A percentile compares a stretch with the other conserved stretches of the same genome.
These are phyloP conservation scores for Incumbomyces lentus DNA, from an alignment of 2,329 filamentous ascomycete species.

Conservation along the genomic window DNA sequence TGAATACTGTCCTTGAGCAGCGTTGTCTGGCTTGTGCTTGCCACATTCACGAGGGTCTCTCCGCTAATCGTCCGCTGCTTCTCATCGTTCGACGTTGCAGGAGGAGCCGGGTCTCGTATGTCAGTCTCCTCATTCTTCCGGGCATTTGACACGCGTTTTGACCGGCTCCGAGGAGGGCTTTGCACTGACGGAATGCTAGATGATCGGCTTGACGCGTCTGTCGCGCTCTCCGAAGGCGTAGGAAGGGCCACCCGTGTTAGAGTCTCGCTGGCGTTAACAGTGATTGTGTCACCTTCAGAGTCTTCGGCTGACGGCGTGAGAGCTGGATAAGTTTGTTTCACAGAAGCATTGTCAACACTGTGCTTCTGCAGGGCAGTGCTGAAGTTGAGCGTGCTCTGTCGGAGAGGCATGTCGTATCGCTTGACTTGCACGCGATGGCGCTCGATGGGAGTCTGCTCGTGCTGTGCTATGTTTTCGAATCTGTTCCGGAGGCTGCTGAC, in stretches of 20 bases:
- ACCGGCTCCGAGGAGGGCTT: constrained; percentile 12
- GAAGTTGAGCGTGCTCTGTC: constrained; percentile 19
- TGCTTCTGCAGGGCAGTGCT: background rate
- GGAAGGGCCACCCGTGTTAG: constrained; percentile 15
- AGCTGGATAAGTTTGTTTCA: constrained; percentile 8
- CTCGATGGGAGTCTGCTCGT: background rate
- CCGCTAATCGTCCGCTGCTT: constrained; percentile 22
- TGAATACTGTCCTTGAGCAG: constrained; percentile 32
- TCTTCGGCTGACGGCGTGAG: constrained; percentile 14
- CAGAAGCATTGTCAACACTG: background rate
- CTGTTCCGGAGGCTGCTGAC: constrained; percentile 4
- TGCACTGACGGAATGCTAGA: constrained; percentile 11
- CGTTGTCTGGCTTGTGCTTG: constrained; percentile 29
- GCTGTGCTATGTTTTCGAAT: constrained; percentile 5
- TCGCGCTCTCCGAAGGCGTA: constrained; percentile 22
- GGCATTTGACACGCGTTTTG: constrained; percentile 15
- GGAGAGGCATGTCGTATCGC: constrained; percentile 18
- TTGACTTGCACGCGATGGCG: constrained; percentile 4
- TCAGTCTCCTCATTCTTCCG: background rate
- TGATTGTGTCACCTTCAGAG: constrained; percentile 3
- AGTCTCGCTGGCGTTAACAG: background rate
- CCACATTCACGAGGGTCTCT: constrained; percentile 29
- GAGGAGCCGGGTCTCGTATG: background rate
- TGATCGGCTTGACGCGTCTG: constrained; percentile 21
- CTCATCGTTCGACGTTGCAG: constrained; percentile 21